Evolutionary conservation across 768 basidiomycete genomes (phyloP).

Genomic region (Pisolithus orientalis): DNA sequence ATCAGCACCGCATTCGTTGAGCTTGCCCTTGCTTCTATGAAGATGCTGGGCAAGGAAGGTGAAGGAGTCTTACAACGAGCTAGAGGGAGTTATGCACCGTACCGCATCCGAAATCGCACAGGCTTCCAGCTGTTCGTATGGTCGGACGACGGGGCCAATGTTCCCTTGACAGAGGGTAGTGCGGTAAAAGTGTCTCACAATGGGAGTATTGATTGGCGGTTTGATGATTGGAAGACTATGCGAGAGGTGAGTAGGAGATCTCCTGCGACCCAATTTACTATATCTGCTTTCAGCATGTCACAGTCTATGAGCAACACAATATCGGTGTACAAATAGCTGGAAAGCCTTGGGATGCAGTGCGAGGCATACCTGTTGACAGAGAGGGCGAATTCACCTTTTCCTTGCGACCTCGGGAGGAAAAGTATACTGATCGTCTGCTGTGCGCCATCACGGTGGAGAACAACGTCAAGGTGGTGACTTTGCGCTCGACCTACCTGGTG

Average conservation of each 20-base stretch:
- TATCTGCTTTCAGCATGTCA: slow-evolving; percentile 31
- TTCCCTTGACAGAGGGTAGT: slow-evolving; percentile 39
- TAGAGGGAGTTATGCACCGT: slow-evolving; percentile 88
- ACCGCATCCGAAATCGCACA: slow-evolving; percentile 86
- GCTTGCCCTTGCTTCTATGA: slow-evolving; percentile 65
- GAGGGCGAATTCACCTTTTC: slow-evolving; percentile 90
- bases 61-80: slow-evolving; percentile 67
- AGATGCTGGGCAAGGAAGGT: slow-evolving; percentile 69
- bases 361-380: slow-evolving; percentile 83
- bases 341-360: slow-evolving; percentile 84
- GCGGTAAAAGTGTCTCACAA: slow-evolving; percentile 64
- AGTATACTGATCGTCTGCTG: slow-evolving; percentile 72
- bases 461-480: slow-evolving; percentile 90
- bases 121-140: slow-evolving; percentile 81
- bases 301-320: slow-evolving; percentile 66
- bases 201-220: slow-evolving; percentile 86
- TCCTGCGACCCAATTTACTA: background rate
- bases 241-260: slow-evolving; percentile 61
- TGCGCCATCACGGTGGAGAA: slow-evolving; percentile 88
- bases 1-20: slow-evolving; percentile 88
- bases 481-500: slow-evolving; percentile 88
- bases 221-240: slow-evolving; percentile 92
- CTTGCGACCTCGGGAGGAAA: slow-evolving; percentile 72
- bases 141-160: slow-evolving; percentile 66
- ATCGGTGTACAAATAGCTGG: slow-evolving; percentile 81